Base-by-base conservation (phyloP, 495 filamentous ascomycete genomes). In the Neurospora sp. region DNA sequence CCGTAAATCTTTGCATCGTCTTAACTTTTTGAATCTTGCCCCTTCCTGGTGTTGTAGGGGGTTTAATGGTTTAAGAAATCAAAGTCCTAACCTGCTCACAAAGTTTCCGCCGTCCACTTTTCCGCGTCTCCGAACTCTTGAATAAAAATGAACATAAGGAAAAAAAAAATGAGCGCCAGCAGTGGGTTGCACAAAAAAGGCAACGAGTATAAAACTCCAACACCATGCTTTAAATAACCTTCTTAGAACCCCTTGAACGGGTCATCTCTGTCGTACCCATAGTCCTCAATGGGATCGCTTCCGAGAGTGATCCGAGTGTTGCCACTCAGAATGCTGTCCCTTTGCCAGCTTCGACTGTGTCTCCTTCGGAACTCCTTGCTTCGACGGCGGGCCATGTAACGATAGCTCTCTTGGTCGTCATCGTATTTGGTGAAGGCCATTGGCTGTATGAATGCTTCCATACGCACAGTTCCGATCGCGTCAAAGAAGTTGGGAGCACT, bases 401-500 rank as follows among this genome's bases (percentile, higher is more conserved):
- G 81, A 71, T 82, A 81, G 69, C 87, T 86, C 36, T 88, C 85
- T 36, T 82, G 78, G 71, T 86, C 84, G 28, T 86, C 85, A 5
- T 85, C 82, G 54, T 84, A 82, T 9, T 78, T 80, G 1, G 78
- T 76, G 62, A 85, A 82, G 9, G 82, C 80, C 17, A 88, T 79
- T 17, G 88, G 88, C 72, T 89, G 90, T 71, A 94, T 92, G 78
- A 99, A 99, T 0, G 96, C 96, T 81, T 98, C 96, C 96, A 99
- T 99, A 38, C 96, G 89, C 48, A 99, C 89, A 11, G 94, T 97
- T 19, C 96, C 96, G 38, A 97, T 91, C 0, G 92, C 90, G 48
- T 92, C 90, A 79, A 91, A 90, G 82, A 91, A 91, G 73, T 91
- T 90, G n/a, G 79, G 75, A 19, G 71, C 78, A 70, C 74, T 84